Conservation (phyloP, 345 rosid species). For the Lumnitzera littorea region DNA sequence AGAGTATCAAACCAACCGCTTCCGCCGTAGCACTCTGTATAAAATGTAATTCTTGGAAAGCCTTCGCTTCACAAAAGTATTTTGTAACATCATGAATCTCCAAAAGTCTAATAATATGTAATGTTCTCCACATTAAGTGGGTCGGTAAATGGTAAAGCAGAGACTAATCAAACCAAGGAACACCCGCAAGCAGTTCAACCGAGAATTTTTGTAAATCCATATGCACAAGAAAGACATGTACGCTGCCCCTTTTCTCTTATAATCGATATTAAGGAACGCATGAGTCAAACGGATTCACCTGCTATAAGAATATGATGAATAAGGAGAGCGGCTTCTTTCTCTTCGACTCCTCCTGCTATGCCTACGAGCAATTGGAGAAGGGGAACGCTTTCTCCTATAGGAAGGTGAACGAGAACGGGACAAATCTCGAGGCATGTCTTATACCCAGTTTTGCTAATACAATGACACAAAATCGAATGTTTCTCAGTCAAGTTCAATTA, state of each 20-base stretch:
- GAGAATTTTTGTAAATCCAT: constrained; percentile 4
- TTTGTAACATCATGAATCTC: too few relatives aligned
- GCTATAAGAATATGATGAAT: constrained; percentile 65
- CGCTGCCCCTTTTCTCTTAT: constrained; percentile 33
- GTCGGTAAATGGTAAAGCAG: too few relatives aligned
- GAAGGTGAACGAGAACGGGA: constrained; percentile 75
- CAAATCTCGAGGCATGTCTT: constrained; percentile 75
- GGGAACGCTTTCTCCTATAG: constrained; percentile 60
- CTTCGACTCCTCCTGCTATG: constrained; percentile 70
- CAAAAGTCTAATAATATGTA: too few relatives aligned
- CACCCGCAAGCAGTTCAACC: constrained; percentile 19
- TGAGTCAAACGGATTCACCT: constrained; percentile 72
- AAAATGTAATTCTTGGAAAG: too few relatives aligned
- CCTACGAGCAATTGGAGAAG: constrained; percentile 62
- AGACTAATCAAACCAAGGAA: background rate
- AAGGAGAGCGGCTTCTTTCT: constrained; percentile 77
- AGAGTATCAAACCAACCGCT: too few relatives aligned
- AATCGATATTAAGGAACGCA: constrained; percentile 19
- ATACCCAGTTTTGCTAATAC: constrained; percentile 2
- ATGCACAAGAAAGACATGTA: constrained; percentile 13
- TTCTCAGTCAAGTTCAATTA: too few relatives aligned
- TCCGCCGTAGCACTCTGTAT: too few relatives aligned
- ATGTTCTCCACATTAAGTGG: too few relatives aligned
- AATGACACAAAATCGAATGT: too few relatives aligned
- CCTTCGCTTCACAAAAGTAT: too few relatives aligned